Percentiles rank a stretch among this genome's conserved stretches.
Conservation (phyloP, 164 flowering plant species). For the Umbellularia californica region DNA sequence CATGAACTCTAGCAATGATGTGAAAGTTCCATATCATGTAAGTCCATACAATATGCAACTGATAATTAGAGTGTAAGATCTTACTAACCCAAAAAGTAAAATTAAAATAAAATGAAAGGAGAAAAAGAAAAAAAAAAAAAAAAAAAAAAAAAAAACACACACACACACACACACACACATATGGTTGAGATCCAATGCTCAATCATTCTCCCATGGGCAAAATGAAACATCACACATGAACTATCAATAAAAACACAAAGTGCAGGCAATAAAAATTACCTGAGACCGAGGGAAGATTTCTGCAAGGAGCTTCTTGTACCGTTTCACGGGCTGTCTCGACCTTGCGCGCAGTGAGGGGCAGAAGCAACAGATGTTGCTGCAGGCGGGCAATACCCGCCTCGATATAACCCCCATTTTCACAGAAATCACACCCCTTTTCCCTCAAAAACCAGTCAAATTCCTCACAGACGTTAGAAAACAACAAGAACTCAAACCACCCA, state of each 20-base stretch:
- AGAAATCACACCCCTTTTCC: not conserved
- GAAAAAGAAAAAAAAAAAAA: not conserved
- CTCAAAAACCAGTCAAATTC: not conserved
- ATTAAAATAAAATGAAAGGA: not conserved
- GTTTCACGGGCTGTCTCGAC: constrained; percentile 85
- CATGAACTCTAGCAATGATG: not conserved
- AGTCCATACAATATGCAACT: not conserved
- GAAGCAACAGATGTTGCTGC: constrained; percentile 75
- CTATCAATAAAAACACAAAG: not conserved
- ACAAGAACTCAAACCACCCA: not conserved
- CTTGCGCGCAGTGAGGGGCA: constrained; percentile 87
- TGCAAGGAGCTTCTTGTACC: constrained; percentile 81
- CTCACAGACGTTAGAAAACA: not conserved
- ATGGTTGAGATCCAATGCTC: not conserved
- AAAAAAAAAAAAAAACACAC: not conserved
- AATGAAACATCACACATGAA: not conserved
- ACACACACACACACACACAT: not conserved
- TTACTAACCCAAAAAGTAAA: not conserved
- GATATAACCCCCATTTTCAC: constrained; percentile 79
- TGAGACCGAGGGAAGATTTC: constrained; percentile 72
- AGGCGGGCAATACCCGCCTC: constrained; percentile 74
- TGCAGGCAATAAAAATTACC: constrained; percentile 27
- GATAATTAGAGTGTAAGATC: not conserved
- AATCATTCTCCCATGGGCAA: not conserved
- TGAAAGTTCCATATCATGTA: not conserved